A percentile compares a stretch with the other conserved stretches of the same genome.
Evolutionary conservation across 805 yeast genomes (phyloP).

Genomic region (Cyberlindnera mycetangii): DNA sequence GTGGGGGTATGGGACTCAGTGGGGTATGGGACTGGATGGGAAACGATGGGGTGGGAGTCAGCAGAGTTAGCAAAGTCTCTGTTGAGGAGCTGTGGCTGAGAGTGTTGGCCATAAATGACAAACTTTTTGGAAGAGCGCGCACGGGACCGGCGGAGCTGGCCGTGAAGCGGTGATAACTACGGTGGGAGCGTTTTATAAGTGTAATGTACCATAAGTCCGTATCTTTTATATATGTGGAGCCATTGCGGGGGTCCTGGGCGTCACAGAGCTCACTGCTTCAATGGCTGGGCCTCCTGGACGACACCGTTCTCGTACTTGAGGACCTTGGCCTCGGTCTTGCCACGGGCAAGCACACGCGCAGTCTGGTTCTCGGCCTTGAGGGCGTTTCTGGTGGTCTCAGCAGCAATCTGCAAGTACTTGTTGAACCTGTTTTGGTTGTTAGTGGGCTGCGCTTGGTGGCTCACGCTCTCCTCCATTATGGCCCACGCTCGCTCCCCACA

Average conservation of each 20-base stretch:
- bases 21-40: too few relatives aligned
- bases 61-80: too few relatives aligned
- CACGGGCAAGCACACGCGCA: conserved; percentile 65
- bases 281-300: conserved; percentile 34
- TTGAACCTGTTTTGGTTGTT: conserved; percentile 48
- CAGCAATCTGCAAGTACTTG: conserved; percentile 88
- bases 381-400: conserved; percentile 82
- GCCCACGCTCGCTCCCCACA: not conserved
- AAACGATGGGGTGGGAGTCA: too few relatives aligned
- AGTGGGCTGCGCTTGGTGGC: not conserved
- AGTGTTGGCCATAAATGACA: too few relatives aligned
- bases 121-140: not conserved
- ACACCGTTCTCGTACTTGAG: conserved; percentile 72
- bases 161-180: not conserved
- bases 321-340: conserved; percentile 67
- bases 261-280: conserved; percentile 24
- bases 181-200: not conserved
- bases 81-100: too few relatives aligned
- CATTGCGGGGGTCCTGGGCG: not conserved
- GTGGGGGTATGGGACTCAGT: too few relatives aligned
- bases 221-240: not conserved
- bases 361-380: conserved; percentile 83
- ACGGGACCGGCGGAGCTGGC: not conserved
- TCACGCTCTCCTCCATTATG: not conserved
- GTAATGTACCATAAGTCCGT: not conserved